A percentile compares a stretch with the other conserved stretches of the same genome.
These are phyloP conservation scores for Pleurotus djamor DNA, from an alignment of 768 basidiomycete species.

Conservation along the genomic window DNA sequence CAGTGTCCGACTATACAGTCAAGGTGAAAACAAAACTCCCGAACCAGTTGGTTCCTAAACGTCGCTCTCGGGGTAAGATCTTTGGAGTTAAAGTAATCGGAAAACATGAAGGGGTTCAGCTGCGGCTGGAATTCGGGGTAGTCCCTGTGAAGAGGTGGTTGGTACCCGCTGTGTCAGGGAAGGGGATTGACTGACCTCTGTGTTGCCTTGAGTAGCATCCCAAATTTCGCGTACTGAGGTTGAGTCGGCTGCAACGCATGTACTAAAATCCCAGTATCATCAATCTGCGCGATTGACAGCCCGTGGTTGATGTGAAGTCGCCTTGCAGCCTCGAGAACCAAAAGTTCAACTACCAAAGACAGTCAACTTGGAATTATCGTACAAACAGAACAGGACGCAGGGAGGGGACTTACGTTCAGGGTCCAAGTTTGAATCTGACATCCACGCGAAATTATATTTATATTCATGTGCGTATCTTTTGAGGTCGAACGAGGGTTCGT, in stretches of 20 bases:
- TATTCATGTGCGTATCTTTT: conserved; percentile 37
- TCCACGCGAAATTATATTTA: conserved; percentile 49
- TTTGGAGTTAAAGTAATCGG: background rate
- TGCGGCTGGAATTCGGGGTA: conserved; percentile 26
- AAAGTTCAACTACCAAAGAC: conserved; percentile 38
- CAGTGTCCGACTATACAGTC: conserved; percentile 53
- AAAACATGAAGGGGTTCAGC: background rate
- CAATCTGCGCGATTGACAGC: too few species aligned
- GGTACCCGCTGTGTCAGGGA: too few species aligned
- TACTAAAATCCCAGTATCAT: too few species aligned
- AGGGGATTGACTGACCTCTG: too few species aligned
- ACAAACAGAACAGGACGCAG: conserved; percentile 32
- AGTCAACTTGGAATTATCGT: background rate
- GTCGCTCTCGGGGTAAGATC: conserved; percentile 13
- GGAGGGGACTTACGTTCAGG: conserved; percentile 36
- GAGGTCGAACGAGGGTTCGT: conserved; percentile 46
- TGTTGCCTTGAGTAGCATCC: too few species aligned
- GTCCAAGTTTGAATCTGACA: conserved; percentile 17
- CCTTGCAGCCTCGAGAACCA: conserved; percentile 45
- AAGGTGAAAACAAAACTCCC: conserved; percentile 51
- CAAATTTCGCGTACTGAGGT: too few species aligned
- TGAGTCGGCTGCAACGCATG: too few species aligned
- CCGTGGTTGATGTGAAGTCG: too few species aligned
- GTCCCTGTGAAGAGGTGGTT: too few species aligned
- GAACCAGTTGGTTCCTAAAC: conserved; percentile 24